phyloP scores from a whole-genome alignment of 345 rosid genomes.

The Syzygium oleosum region DNA sequence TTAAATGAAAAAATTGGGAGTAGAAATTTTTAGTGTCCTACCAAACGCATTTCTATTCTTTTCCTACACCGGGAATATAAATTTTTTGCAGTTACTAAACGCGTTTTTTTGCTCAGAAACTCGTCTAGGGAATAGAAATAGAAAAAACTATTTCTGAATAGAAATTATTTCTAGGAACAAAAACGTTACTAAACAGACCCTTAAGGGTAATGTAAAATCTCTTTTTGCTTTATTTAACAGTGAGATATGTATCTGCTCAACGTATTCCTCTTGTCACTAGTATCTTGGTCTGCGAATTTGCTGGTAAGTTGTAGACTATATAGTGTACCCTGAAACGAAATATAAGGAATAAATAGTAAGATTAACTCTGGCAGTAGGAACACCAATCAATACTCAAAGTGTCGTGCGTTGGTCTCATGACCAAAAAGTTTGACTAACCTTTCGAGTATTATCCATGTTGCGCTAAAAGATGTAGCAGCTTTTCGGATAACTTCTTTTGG shows the following conservation, averaged over 20 bases:
- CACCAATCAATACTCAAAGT: background rate
- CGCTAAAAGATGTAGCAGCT: constrained; percentile 21
- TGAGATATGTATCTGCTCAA: background rate
- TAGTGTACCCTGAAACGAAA: background rate
- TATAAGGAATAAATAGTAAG: background rate
- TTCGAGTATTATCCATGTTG: constrained; percentile 41
- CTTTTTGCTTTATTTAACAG: background rate
- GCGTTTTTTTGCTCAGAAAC: no score
- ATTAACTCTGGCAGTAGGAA: background rate
- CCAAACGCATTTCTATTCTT: no score
- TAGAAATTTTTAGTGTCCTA: no score
- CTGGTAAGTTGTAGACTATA: background rate
- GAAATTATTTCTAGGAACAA: no score
- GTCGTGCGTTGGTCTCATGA: background rate
- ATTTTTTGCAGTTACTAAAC: no score
- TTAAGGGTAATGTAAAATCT: background rate
- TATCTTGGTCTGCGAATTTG: background rate
- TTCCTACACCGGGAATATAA: no score
- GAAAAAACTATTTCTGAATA: no score
- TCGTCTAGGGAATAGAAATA: no score
- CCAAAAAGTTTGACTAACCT: constrained; percentile 11
- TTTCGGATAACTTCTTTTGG: constrained; percentile 17
- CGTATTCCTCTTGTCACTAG: background rate
- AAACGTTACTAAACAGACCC: no score
- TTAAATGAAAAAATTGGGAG: no score